A percentile compares a stretch with the other conserved stretches of the same genome.
These are phyloP conservation scores for Eucalyptus regnans DNA, from an alignment of 345 rosid genomes.

Conservation along the genomic window DNA sequence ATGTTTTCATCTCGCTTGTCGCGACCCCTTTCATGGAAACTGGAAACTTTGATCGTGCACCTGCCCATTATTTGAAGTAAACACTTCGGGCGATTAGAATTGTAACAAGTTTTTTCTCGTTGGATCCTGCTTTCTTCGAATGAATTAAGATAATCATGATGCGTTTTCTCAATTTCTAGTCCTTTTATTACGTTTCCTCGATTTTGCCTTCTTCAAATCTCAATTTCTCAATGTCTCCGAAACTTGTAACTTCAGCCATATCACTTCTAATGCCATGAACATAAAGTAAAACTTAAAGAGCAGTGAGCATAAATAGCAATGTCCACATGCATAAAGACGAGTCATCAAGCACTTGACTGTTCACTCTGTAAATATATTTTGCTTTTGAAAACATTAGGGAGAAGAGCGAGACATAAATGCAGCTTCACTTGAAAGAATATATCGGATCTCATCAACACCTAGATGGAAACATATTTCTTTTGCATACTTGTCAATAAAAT, in stretches of 20 bases:
- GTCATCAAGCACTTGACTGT: background rate
- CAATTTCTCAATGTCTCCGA: too few species aligned
- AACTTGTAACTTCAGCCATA: background rate
- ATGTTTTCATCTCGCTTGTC: background rate
- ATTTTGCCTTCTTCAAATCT: too few species aligned
- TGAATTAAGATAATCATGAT: too few species aligned
- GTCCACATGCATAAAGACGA: background rate
- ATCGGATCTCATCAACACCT: background rate
- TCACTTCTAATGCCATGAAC: background rate
- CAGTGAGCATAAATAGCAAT: background rate
- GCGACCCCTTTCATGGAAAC: background rate
- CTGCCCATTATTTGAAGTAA: background rate
- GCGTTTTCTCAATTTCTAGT: too few species aligned
- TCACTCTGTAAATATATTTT: background rate
- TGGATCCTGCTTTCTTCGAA: too few species aligned
- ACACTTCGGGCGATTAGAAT: background rate
- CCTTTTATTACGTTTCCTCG: too few species aligned
- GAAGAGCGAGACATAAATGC: background rate
- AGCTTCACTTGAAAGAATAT: background rate
- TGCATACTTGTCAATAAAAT: background rate
- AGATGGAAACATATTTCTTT: background rate
- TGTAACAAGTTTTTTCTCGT: too few species aligned
- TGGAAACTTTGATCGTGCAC: background rate
- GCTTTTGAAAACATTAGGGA: background rate
- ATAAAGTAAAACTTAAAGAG: too few species aligned